Base-by-base conservation (phyloP, 768 basidiomycete genomes). In the Podaxis sp. region DNA sequence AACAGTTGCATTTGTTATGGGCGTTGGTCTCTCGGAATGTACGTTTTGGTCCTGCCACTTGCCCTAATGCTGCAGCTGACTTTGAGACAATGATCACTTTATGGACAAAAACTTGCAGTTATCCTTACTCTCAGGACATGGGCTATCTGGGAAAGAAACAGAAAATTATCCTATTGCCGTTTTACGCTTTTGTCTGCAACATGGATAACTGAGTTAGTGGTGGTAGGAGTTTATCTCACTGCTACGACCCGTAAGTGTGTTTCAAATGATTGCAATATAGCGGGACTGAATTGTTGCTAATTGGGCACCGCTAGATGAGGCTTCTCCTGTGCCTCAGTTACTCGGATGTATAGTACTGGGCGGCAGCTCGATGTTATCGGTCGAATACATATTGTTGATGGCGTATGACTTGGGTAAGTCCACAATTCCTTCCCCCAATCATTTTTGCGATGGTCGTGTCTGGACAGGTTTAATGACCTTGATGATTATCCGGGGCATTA, bases 101-200 rank as follows among this genome's bases (percentile, higher is more conserved):
- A 27, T 27, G 27, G 5, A 27, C 27, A 27, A 27, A 27, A 27
- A 27, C 27, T 32, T 25, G 6, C 21, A 61, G 61, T 61, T 4
- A 25, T 61, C n/a, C 42, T 61, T 4, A 61, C 61, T 16, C 44
- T 57, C 27, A 44, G 56, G 37, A 57, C 56, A 11, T 57, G 56
- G 56, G 61, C 61, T 11, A 18, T 57, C 6, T 48, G 44, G 56
- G 47, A 32, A 11, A 57, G 23, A 0, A 21, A 32, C 10, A 57
- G 36, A 23, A 4, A 3, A 5, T 21, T 48, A 1, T 21, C 56
- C 4, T 37, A 28, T 18, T 7, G 27, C 5, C 23, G 50, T 11
- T 57, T 57, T 28, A n/a, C 44, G 0, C 11, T 18, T 13, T 57
- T 47, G 16, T 16, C 46, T 4, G 27, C 32, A 2, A 18, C n/a